Evolutionary conservation across 768 basidiomycete genomes (phyloP).

Genomic region (Leccinum uliginosum): DNA sequence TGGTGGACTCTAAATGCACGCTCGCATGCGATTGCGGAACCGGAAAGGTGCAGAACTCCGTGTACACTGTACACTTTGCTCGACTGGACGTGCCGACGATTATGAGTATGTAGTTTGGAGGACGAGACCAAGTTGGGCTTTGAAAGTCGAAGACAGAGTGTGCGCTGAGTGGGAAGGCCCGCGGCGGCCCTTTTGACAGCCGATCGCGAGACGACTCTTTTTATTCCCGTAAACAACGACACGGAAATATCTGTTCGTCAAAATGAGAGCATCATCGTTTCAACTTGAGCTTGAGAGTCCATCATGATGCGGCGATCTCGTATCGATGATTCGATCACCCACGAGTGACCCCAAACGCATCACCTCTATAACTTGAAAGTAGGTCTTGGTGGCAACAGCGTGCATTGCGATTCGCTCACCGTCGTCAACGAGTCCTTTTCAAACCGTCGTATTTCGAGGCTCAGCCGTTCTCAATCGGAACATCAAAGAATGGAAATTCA

Average conservation of each 20-base stretch:
- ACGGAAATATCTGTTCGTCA: neutral
- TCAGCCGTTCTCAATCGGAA: neutral
- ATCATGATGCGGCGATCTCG: neutral
- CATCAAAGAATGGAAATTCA: slow-evolving; percentile 9
- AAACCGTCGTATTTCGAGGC: neutral
- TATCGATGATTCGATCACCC: neutral
- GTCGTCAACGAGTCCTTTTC: neutral
- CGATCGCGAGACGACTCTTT: neutral
- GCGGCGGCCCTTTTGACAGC: neutral
- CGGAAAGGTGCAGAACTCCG: neutral
- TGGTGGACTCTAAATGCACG: neutral
- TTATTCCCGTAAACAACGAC: neutral
- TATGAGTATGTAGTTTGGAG: neutral
- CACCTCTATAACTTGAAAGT: too few species aligned
- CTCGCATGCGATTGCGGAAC: neutral
- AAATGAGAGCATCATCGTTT: neutral
- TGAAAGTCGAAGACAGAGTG: neutral
- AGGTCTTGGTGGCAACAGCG: neutral
- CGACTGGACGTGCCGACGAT: neutral
- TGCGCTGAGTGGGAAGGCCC: neutral
- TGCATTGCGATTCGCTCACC: neutral
- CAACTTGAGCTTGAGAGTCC: neutral
- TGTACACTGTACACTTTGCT: neutral
- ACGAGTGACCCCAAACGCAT: too few species aligned
- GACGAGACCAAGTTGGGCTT: neutral